These are phyloP conservation scores for Suhomyces choctaworum DNA, from an alignment of 1,139 yeast species.

Conservation along the genomic window DNA sequence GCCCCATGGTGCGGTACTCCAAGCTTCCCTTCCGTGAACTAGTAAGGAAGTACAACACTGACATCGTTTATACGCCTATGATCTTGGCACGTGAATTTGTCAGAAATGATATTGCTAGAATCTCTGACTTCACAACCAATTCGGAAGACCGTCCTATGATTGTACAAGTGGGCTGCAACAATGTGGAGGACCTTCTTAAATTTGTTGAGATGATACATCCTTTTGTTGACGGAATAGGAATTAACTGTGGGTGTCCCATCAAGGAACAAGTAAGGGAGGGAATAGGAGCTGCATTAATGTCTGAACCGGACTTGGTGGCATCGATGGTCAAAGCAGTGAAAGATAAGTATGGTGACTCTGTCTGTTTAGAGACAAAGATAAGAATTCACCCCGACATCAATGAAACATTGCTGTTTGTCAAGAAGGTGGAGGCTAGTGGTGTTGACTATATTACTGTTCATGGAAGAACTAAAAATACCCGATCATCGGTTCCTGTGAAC, in stretches of 20 bases:
- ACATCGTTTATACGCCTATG: conserved; percentile 94
- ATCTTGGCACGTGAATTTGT: conserved; percentile 93
- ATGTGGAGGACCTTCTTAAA: conserved; percentile 76
- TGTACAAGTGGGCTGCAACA: conserved; percentile 90
- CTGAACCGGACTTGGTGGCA: conserved; percentile 76
- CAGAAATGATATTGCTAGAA: conserved; percentile 75
- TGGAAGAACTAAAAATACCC: conserved; percentile 82
- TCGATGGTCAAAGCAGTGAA: conserved; percentile 85
- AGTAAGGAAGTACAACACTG: conserved; percentile 69
- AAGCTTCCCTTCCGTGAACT: conserved; percentile 88
- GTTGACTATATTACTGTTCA: conserved; percentile 94
- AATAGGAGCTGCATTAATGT: conserved; percentile 93
- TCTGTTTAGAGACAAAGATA: conserved; percentile 87
- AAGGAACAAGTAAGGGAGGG: conserved; percentile 95
- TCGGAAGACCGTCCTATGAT: conserved; percentile 66
- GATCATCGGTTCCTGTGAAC: conserved; percentile 82
- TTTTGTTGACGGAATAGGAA: conserved; percentile 88
- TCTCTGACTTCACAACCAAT: conserved; percentile 84
- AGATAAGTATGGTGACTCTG: conserved; percentile 60
- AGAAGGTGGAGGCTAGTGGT: conserved; percentile 77
- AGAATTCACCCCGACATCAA: conserved; percentile 76
- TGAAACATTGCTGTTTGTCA: conserved; percentile 73
- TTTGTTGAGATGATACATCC: conserved; percentile 90
- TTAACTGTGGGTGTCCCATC: conserved; percentile 97
- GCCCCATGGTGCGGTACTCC: conserved; percentile 97